These are phyloP conservation scores for Zoysia japonica DNA, from an alignment of 176 grass and related monocot genomes.

Conservation along the genomic window DNA sequence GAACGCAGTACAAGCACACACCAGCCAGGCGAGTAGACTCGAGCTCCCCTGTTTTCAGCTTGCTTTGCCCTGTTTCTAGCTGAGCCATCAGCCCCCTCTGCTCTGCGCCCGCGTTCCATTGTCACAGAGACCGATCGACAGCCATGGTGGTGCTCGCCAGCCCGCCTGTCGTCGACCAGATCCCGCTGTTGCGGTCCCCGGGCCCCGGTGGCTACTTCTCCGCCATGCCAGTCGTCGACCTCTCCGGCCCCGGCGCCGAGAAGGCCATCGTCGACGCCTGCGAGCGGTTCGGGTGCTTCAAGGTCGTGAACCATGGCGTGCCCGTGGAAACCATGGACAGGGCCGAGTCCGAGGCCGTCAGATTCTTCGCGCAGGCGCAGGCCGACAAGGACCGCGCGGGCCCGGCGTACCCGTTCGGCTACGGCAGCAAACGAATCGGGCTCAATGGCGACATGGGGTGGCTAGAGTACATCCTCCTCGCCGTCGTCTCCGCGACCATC, in stretches of 20 bases:
- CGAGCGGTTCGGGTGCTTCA: conserved; percentile 84
- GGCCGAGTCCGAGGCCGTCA: conserved; percentile 62
- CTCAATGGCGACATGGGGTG: conserved; percentile 86
- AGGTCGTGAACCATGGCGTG: conserved; percentile 76
- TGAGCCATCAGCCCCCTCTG: no score
- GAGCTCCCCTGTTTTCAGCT: conserved; percentile 25
- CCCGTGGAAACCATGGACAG: conserved; percentile 37
- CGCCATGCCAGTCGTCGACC: conserved; percentile 67
- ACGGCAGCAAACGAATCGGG: conserved; percentile 85
- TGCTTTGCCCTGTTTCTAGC: background rate
- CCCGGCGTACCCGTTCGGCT: conserved; percentile 72
- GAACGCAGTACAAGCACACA: background rate
- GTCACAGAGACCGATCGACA: background rate
- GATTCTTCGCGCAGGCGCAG: conserved; percentile 76
- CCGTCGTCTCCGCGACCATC: conserved; percentile 32
- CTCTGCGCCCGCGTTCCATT: no score
- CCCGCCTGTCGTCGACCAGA: conserved; percentile 55
- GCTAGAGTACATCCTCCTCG: conserved; percentile 95
- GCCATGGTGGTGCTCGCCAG: conserved; percentile 81
- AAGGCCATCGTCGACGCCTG: conserved; percentile 59
- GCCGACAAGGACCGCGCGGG: conserved; percentile 61
- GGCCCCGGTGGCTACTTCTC: conserved; percentile 52
- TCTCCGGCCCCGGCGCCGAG: conserved; percentile 41
- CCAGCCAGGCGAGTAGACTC: background rate
- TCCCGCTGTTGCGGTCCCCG: conserved; percentile 64